A percentile compares a stretch with the other conserved stretches of the same genome.
These are phyloP conservation scores for Cucurbita argyrosperma DNA, from an alignment of 306 rosid genomes.

Conservation along the genomic window DNA sequence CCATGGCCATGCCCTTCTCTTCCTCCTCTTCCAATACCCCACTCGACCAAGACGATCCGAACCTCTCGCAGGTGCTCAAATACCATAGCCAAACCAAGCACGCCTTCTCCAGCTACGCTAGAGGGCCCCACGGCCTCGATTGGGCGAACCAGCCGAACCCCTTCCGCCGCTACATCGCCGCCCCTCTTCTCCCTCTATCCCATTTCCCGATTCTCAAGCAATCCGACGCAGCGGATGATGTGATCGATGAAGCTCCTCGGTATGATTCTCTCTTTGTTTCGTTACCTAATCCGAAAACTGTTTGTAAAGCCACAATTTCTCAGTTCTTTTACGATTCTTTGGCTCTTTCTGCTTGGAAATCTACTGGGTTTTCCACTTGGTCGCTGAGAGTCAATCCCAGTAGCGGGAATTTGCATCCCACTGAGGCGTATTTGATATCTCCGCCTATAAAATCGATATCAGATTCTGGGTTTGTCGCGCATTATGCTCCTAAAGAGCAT, in stretches of 20 bases:
- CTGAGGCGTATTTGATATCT: constrained; percentile 62
- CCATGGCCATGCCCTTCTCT: constrained; percentile 45
- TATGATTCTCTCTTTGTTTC: constrained; percentile 52
- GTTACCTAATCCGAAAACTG: constrained; percentile 54
- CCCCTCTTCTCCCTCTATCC: constrained; percentile 58
- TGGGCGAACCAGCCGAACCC: constrained; percentile 99
- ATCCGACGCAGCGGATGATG: neutral
- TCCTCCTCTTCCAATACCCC: constrained; percentile 19
- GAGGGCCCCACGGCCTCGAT: constrained; percentile 82
- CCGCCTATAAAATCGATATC: constrained; percentile 38
- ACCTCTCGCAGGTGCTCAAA: constrained; percentile 41
- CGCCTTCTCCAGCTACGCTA: constrained; percentile 44
- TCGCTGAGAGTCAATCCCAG: constrained; percentile 89
- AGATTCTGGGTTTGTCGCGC: constrained; percentile 51
- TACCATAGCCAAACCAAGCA: constrained; percentile 82
- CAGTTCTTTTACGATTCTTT: constrained; percentile 63
- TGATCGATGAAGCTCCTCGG: constrained; percentile 18
- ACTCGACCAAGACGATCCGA: constrained; percentile 17
- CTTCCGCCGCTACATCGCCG: constrained; percentile 54
- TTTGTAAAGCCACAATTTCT: constrained; percentile 56
- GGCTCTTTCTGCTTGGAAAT: constrained; percentile 88
- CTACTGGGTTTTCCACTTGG: constrained; percentile 55
- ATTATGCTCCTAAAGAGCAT: constrained; percentile 90
- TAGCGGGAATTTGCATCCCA: constrained; percentile 83
- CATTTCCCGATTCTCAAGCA: constrained; percentile 26